A percentile compares a stretch with the other conserved stretches of the same genome.
Evolutionary conservation across 108 stramenopile species (phyloP).

Genomic region (Skeletonema tropicum): DNA sequence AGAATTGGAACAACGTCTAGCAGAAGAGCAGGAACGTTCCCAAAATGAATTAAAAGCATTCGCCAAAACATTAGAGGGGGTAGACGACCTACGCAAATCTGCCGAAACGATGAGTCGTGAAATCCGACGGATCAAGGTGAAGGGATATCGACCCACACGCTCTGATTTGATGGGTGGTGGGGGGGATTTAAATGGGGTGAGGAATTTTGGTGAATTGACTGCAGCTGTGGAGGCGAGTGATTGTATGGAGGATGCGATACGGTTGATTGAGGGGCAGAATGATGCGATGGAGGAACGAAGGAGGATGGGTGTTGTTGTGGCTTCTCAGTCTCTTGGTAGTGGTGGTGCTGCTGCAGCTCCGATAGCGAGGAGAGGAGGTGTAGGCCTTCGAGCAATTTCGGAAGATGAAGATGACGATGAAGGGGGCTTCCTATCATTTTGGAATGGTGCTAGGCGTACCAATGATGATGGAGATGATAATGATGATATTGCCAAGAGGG

Average conservation of each 20-base stretch:
- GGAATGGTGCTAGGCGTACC: constrained; percentile 4
- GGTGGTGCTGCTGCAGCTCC: neutral
- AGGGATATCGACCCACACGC: constrained; percentile 38
- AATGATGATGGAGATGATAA: constrained; percentile 12
- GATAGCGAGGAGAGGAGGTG: neutral
- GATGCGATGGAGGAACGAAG: constrained; percentile 36
- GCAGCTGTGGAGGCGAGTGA: constrained; percentile 32
- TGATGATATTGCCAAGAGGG: constrained; percentile 2
- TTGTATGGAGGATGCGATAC: constrained; percentile 38
- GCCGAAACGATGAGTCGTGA: constrained; percentile 39
- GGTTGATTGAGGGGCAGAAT: constrained; percentile 39
- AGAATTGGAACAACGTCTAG: constrained; percentile 21
- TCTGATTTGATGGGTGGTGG: constrained; percentile 25
- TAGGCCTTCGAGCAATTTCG: constrained; percentile 7
- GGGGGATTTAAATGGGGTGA: neutral
- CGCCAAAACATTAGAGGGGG: constrained; percentile 38
- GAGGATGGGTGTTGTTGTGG: neutral
- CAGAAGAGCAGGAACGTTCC: constrained; percentile 31
- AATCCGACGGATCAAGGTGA: constrained; percentile 37
- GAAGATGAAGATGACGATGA: constrained; percentile 22
- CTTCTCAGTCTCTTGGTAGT: neutral
- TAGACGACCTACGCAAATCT: constrained; percentile 33
- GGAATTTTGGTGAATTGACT: constrained; percentile 26
- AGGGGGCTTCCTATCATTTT: constrained; percentile 32
- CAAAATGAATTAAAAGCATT: constrained; percentile 35